Percentiles rank a stretch among this genome's conserved stretches.
phyloP scores from a whole-genome alignment of 805 yeast genomes.

The Pichia heedii region DNA sequence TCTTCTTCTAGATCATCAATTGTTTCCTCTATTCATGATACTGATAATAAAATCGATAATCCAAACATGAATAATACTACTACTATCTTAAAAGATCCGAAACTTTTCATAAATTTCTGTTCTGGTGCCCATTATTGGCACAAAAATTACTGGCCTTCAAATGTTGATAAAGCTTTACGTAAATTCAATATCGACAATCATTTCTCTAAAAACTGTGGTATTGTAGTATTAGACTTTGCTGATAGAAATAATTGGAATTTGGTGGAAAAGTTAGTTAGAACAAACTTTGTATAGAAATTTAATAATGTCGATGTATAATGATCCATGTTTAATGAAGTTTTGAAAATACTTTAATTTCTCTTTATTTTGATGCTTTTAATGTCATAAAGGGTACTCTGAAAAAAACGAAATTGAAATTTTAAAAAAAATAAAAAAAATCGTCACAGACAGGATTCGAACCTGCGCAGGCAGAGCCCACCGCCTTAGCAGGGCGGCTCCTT shows the following conservation, averaged over 20 bases:
- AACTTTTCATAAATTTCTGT: slow-evolving; percentile 62
- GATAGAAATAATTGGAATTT: slow-evolving; percentile 55
- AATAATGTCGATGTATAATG: no score
- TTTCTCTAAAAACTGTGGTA: slow-evolving; percentile 50
- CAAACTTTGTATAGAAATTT: background rate
- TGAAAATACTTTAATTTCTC: no score
- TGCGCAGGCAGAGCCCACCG: slow-evolving; percentile 92
- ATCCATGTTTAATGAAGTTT: no score
- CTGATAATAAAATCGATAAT: background rate
- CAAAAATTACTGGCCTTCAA: slow-evolving; percentile 65
- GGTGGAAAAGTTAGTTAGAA: slow-evolving; percentile 34
- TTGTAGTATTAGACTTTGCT: slow-evolving; percentile 59
- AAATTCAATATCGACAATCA: slow-evolving; percentile 36
- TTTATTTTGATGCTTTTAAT: no score
- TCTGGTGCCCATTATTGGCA: slow-evolving; percentile 68
- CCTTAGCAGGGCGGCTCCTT: slow-evolving; percentile 77
- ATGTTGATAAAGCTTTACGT: slow-evolving; percentile 46
- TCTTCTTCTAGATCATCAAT: background rate
- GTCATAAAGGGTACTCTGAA: background rate
- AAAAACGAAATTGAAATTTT: background rate
- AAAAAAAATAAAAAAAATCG: slow-evolving; percentile 41
- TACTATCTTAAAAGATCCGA: slow-evolving; percentile 22
- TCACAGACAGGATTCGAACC: slow-evolving; percentile 99
- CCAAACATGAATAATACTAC: no score
- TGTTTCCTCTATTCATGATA: background rate